Percentiles rank a stretch among this genome's conserved stretches.
Evolutionary conservation across 805 yeast species (phyloP).

Genomic region (Yarrowia sp.): DNA sequence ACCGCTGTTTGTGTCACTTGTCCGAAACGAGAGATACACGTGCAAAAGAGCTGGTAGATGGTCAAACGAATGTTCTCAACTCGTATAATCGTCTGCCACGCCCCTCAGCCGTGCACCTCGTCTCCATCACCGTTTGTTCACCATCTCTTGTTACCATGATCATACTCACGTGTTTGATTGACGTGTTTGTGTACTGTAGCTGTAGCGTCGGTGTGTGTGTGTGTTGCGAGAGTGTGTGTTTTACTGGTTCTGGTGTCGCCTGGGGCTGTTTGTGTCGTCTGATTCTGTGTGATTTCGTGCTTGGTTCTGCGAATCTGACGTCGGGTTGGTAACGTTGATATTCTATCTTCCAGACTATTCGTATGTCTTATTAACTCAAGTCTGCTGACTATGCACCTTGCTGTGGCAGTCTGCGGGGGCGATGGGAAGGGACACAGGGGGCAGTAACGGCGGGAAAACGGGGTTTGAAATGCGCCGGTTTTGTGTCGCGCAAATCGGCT

Average conservation of each 20-base stretch:
- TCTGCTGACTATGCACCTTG: slow-evolving; percentile 32
- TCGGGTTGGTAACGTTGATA: too few relatives aligned
- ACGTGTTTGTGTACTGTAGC: neutral
- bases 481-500: neutral
- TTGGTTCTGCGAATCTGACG: neutral
- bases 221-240: neutral
- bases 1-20: too few relatives aligned
- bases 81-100: too few relatives aligned
- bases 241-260: neutral
- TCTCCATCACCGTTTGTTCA: too few relatives aligned
- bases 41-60: too few relatives aligned
- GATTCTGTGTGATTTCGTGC: neutral
- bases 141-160: too few relatives aligned
- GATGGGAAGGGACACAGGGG: neutral
- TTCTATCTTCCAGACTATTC: neutral
- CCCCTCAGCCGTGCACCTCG: too few relatives aligned
- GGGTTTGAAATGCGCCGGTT: neutral
- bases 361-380: slow-evolving; percentile 14
- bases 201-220: neutral
- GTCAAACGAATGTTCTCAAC: too few relatives aligned
- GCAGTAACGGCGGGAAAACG: neutral
- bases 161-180: slow-evolving; percentile 6
- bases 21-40: too few relatives aligned
- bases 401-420: slow-evolving; percentile 27
- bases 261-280: neutral